phyloP scores from a whole-genome alignment of 495 filamentous ascomycete species.

The Penicillium steckii region DNA sequence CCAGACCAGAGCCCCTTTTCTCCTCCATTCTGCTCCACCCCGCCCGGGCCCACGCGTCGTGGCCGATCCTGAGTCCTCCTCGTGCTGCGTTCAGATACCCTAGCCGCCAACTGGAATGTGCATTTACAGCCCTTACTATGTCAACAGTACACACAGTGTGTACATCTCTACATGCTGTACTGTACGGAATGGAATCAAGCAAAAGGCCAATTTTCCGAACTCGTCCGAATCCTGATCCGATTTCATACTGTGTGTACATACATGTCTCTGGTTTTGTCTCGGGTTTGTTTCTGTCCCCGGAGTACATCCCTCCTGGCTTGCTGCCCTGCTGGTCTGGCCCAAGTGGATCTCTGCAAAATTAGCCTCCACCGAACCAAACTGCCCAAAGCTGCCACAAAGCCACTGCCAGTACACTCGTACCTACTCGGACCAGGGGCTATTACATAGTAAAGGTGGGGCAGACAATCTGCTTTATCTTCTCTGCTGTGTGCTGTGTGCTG shows the following conservation, averaged over 20 bases:
- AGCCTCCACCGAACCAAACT: conserved; percentile 7
- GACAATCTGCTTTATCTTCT: background rate
- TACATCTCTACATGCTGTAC: too few relatives aligned
- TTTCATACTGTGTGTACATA: background rate
- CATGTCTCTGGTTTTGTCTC: background rate
- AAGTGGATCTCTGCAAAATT: conserved; percentile 2
- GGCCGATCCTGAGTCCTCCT: background rate
- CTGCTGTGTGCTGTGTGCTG: background rate
- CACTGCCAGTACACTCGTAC: background rate
- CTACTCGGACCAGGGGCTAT: background rate
- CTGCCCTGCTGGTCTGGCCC: background rate
- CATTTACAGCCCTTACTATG: background rate
- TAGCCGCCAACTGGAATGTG: background rate
- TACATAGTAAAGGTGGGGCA: too few relatives aligned
- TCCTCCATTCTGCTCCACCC: background rate
- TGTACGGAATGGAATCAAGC: too few relatives aligned
- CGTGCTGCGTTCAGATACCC: background rate
- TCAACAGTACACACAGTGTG: too few relatives aligned
- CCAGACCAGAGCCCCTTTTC: conserved; percentile 4
- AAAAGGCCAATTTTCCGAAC: too few relatives aligned
- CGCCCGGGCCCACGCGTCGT: conserved; percentile 2
- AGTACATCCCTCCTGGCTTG: conserved; percentile 3
- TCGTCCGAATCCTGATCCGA: too few relatives aligned
- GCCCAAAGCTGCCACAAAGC: background rate
- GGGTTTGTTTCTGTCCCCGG: background rate